Percentiles rank a stretch among this genome's conserved stretches.
Evolutionary conservation across 2,329 filamentous ascomycete species (phyloP).

Genomic region (Penicillium palitans): DNA sequence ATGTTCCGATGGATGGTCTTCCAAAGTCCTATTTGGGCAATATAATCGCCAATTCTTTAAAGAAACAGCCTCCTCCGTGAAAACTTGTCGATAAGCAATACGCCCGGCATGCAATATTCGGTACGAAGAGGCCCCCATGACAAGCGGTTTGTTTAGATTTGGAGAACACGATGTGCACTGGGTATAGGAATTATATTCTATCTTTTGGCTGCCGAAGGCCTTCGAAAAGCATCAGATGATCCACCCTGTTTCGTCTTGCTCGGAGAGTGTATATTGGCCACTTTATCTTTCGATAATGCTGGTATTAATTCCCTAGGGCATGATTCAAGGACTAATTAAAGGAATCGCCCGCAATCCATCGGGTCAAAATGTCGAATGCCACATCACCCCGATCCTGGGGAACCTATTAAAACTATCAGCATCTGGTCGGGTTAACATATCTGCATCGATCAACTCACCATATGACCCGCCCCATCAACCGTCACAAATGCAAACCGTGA

Average conservation of each 20-base stretch:
- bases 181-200: background rate
- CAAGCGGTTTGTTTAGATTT: background rate
- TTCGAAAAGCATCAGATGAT: background rate
- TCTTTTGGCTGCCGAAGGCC: background rate
- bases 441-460: slow-evolving; percentile 3
- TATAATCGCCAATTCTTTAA: background rate
- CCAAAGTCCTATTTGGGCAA: background rate
- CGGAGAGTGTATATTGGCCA: background rate
- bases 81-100: too few species aligned
- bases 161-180: background rate
- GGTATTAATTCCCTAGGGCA: background rate
- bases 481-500: slow-evolving; percentile 19
- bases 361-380: background rate
- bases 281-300: background rate
- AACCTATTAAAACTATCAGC: background rate
- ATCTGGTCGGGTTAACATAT: background rate
- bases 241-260: background rate
- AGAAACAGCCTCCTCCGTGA: background rate
- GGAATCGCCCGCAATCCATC: background rate
- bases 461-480: slow-evolving; percentile 15
- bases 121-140: background rate
- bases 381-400: slow-evolving; percentile 1
- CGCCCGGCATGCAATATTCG: background rate
- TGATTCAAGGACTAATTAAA: background rate
- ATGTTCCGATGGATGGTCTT: too few species aligned